Evolutionary conservation across 1,284 basidiomycete genomes (phyloP).

Genomic region (Tilletia horrida): DNA sequence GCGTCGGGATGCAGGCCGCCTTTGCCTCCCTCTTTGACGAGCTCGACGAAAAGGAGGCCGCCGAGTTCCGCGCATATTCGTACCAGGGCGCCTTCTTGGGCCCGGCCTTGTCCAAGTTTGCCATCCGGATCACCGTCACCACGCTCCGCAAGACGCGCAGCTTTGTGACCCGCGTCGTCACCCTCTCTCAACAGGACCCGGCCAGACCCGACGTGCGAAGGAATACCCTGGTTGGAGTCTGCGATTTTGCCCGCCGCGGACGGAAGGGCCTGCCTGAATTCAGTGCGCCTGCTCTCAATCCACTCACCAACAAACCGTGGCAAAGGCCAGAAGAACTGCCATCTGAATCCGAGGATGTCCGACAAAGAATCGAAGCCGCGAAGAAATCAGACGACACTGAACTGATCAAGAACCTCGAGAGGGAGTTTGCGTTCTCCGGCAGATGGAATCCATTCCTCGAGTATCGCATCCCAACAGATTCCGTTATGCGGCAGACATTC

Average conservation of each 20-base stretch:
- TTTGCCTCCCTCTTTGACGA: background rate
- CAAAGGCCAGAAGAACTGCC: background rate
- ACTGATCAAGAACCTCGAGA: background rate
- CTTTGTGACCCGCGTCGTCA: constrained; percentile 1
- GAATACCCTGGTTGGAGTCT: background rate
- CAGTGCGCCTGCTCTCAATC: background rate
- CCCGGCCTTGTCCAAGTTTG: background rate
- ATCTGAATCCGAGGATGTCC: background rate
- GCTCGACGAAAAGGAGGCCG: background rate
- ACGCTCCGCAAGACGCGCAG: background rate
- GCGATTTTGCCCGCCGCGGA: constrained; percentile 8
- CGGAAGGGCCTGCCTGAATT: background rate
- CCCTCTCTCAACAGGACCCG: background rate
- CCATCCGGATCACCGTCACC: constrained; percentile 6
- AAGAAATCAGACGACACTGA: background rate
- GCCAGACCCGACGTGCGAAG: background rate
- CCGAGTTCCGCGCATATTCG: constrained; percentile 1
- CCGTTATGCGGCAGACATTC: background rate
- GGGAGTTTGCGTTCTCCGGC: background rate
- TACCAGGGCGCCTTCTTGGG: constrained; percentile 8
- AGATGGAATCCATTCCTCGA: background rate
- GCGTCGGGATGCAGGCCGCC: background rate
- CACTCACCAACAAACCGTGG: background rate
- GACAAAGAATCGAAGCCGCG: background rate
- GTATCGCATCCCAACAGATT: background rate